Evolutionary conservation across 108 stramenopile genomes (phyloP), one percentile per base, ranked within the genome.

Genomic region (Cyclotella kingstonii): DNA sequence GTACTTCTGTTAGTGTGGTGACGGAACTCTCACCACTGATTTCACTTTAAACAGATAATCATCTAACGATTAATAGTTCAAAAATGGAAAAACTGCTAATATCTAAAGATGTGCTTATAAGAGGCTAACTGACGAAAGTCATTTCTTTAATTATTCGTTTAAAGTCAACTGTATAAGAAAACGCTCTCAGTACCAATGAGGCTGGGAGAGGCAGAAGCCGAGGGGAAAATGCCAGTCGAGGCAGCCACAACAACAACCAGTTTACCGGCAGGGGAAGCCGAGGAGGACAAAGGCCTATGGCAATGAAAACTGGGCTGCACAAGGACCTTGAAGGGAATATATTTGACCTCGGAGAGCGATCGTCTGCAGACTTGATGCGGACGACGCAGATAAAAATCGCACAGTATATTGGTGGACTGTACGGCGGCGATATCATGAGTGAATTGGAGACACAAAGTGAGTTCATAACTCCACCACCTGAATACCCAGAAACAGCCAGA

Each of bases 381-480:
- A 59, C 21, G 21, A 59, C 22, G 15, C 57, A 59, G 23, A 59
- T 59, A 14, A 42, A 59, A 41, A 59, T 59, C 15, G 57, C 57
- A 3, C 57, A 59, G 43, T 59, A 59, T 3, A 42, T 59, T 25
- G 40, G 57, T 22, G 43, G 57, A 39, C 10, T 43, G 21, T 59
- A 59, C 41, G 57, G 57, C n/a, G 57, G 57, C n/a, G 57, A 59
- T 59, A 59, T 59, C 12, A 59, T 59, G 57, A 41, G 57, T 4
- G 57, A 59, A 22, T 15, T 59, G 41, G 40, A 59, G 41, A 59
- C 57, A 41, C 41, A 59, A 23, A 59, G 23, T 18, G 57, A 59
- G 22, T 59, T 59, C 4, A 41, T 59, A 8, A 22, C 57, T 22
- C 57, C 41, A 18, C 41, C 40, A 1, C 21, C 40, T 4, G 41